Evolutionary conservation across 495 filamentous ascomycete species (phyloP).

Genomic region (Podospora tetraspora): DNA sequence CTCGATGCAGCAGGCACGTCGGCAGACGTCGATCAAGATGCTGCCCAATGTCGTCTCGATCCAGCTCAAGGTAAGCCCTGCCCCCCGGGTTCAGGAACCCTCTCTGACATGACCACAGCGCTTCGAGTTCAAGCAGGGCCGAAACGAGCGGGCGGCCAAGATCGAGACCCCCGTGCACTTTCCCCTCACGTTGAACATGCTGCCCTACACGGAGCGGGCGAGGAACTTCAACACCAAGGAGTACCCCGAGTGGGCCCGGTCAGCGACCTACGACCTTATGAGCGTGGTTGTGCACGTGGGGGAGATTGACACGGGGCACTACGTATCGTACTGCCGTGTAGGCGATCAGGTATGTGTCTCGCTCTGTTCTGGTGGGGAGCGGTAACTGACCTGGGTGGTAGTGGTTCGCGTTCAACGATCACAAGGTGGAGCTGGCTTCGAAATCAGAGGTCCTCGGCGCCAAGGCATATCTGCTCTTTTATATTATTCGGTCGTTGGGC

Average conservation of each 20-base stretch:
- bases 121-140: slow-evolving; percentile 65
- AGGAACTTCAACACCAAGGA: slow-evolving; percentile 34
- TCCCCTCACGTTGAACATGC: slow-evolving; percentile 80
- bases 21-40: slow-evolving; percentile 72
- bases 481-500: slow-evolving; percentile 56
- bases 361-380: background rate
- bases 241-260: slow-evolving; percentile 45
- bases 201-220: slow-evolving; percentile 71
- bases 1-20: slow-evolving; percentile 65
- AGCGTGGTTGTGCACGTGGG: slow-evolving; percentile 84
- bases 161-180: slow-evolving; percentile 77
- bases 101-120: slow-evolving; percentile 46
- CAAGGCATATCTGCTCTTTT: slow-evolving; percentile 84
- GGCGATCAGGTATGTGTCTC: slow-evolving; percentile 60
- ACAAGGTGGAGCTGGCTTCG: slow-evolving; percentile 71
- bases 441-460: slow-evolving; percentile 75
- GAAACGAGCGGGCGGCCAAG: slow-evolving; percentile 61
- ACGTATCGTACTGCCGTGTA: slow-evolving; percentile 76
- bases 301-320: slow-evolving; percentile 82
- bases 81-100: background rate
- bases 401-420: slow-evolving; percentile 93
- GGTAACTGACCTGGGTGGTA: slow-evolving; percentile 26
- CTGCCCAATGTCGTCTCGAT: slow-evolving; percentile 84
- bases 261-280: slow-evolving; percentile 71
- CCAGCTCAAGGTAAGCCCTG: slow-evolving; percentile 71